phyloP scores from a whole-genome alignment of 2,329 filamentous ascomycete species.

The Clonostachys solani region DNA sequence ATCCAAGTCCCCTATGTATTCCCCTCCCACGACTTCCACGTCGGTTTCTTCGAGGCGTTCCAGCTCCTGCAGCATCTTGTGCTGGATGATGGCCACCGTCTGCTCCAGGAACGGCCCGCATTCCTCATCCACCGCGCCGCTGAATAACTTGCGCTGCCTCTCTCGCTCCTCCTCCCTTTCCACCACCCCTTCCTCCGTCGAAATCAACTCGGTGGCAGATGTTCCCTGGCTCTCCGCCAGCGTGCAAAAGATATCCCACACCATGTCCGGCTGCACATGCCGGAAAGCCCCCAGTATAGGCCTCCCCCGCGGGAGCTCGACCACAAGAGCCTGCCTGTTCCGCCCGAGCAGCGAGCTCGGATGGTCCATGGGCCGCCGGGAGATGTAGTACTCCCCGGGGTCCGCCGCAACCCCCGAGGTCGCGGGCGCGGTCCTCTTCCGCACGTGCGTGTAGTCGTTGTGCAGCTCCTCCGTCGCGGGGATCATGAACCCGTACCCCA shows the following conservation, averaged over 20 bases:
- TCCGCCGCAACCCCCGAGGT: slow-evolving; percentile 6
- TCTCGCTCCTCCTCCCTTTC: slow-evolving; percentile 12
- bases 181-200: slow-evolving; percentile 13
- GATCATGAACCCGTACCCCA: slow-evolving; percentile 60
- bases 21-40: slow-evolving; percentile 32
- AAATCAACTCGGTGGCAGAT: slow-evolving; percentile 9
- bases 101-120: slow-evolving; percentile 25
- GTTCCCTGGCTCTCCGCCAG: slow-evolving; percentile 23
- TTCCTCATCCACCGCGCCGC: slow-evolving; percentile 17
- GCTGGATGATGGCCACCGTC: slow-evolving; percentile 33
- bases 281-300: slow-evolving; percentile 27
- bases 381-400: slow-evolving; percentile 45
- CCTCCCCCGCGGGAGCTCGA: slow-evolving; percentile 10
- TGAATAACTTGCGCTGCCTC: slow-evolving; percentile 18
- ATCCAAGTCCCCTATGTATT: slow-evolving; percentile 21
- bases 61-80: slow-evolving; percentile 36
- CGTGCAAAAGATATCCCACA: slow-evolving; percentile 41
- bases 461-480: slow-evolving; percentile 42
- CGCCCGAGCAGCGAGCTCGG: slow-evolving; percentile 41
- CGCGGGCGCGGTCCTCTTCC: slow-evolving; percentile 32
- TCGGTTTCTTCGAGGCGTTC: slow-evolving; percentile 42
- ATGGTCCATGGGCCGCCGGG: slow-evolving; percentile 41
- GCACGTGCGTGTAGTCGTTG: slow-evolving; percentile 57
- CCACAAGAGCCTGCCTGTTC: slow-evolving; percentile 27
- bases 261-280: slow-evolving; percentile 48